A percentile compares a stretch with the other conserved stretches of the same genome.
Conservation (phyloP, 768 basidiomycete genomes). For the Trametes coccinea region DNA sequence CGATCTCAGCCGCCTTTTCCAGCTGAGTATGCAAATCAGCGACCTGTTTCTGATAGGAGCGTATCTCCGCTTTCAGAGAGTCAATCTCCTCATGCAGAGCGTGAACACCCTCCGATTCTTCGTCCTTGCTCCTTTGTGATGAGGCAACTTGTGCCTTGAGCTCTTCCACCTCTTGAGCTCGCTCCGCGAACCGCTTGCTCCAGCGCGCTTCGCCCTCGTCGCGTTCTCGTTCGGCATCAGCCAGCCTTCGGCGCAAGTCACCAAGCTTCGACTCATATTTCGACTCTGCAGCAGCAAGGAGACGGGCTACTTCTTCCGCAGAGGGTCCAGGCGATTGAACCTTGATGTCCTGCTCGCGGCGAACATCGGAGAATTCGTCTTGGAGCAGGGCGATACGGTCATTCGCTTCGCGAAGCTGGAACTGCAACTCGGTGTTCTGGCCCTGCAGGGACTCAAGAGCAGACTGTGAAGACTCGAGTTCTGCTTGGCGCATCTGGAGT, state of each 20-base stretch:
- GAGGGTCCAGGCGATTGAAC: conserved; percentile 50
- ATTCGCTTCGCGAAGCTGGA: conserved; percentile 78
- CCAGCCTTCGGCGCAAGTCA: conserved; percentile 67
- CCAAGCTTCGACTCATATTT: conserved; percentile 76
- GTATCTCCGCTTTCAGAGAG: conserved; percentile 48
- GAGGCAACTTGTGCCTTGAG: conserved; percentile 60
- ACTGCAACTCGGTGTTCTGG: conserved; percentile 82
- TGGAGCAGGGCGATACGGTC: conserved; percentile 71
- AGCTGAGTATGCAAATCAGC: conserved; percentile 55
- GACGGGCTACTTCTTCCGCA: conserved; percentile 64
- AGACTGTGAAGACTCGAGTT: conserved; percentile 79
- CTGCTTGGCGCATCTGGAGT: conserved; percentile 85
- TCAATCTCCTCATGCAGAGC: conserved; percentile 58
- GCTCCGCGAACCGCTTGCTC: conserved; percentile 80
- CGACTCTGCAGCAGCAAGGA: conserved; percentile 71
- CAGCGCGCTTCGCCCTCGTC: conserved; percentile 87
- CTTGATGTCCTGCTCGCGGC: conserved; percentile 53
- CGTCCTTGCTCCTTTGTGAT: conserved; percentile 58
- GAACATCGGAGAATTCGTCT: conserved; percentile 68
- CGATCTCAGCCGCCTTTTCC: conserved; percentile 52
- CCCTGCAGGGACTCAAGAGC: conserved; percentile 74
- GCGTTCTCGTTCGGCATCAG: conserved; percentile 75
- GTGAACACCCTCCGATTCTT: conserved; percentile 51
- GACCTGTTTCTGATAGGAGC: conserved; percentile 50
- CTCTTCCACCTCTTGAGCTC: conserved; percentile 74